Conservation (phyloP, 345 rosid genomes). For the Dipteronia sinensis region DNA sequence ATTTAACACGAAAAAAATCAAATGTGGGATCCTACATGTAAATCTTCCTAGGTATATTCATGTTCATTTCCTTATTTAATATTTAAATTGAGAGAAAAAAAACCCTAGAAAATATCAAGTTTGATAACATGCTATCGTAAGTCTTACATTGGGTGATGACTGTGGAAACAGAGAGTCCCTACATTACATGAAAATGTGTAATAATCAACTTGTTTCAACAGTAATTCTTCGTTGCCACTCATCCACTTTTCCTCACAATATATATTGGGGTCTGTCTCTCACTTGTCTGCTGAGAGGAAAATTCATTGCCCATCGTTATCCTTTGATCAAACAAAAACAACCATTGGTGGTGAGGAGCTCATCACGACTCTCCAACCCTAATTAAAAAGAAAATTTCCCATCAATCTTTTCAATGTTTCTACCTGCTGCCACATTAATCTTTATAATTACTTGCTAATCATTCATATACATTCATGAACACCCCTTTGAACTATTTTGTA, state of each 20-base stretch:
- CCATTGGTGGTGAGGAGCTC: conserved; percentile 13
- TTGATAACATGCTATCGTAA: conserved; percentile 8
- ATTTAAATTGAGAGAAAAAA: background rate
- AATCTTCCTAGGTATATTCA: too few relatives aligned
- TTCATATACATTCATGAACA: background rate
- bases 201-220: background rate
- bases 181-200: background rate
- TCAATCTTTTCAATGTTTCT: conserved; percentile 29
- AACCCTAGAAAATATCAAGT: background rate
- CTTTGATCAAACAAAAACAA: conserved; percentile 1
- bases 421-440: background rate
- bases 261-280: conserved; percentile 29
- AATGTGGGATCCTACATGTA: too few relatives aligned
- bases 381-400: conserved; percentile 18
- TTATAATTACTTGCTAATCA: background rate
- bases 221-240: conserved; percentile 9
- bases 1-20: too few relatives aligned
- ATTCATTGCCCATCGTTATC: conserved; percentile 33
- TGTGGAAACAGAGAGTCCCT: background rate
- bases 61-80: too few relatives aligned
- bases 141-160: conserved; percentile 1
- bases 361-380: conserved; percentile 17
- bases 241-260: conserved; percentile 5
- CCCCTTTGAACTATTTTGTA: background rate
- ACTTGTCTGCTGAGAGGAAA: conserved; percentile 29